These are phyloP conservation scores for Monilinia fructigena DNA, from an alignment of 2,329 filamentous ascomycete species.

Conservation along the genomic window DNA sequence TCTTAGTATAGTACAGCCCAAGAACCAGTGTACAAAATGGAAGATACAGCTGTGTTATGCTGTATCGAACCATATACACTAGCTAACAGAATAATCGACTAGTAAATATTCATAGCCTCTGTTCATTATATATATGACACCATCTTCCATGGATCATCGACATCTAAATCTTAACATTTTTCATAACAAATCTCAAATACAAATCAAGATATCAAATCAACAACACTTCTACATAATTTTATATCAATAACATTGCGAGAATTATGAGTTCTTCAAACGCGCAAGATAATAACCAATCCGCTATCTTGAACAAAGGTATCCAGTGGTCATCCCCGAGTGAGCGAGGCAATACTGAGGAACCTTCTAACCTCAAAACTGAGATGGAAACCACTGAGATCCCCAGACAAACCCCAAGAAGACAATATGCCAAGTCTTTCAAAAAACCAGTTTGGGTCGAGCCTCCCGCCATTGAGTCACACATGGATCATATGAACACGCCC, in stretches of 20 bases:
- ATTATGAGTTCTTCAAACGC: too few species aligned
- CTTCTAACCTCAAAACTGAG: too few species aligned
- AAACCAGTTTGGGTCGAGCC: neutral
- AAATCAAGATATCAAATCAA: neutral
- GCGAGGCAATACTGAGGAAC: too few species aligned
- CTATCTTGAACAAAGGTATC: too few species aligned
- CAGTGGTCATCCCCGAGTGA: too few species aligned
- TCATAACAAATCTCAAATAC: neutral
- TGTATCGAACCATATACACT: neutral
- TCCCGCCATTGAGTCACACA: neutral
- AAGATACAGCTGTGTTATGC: neutral
- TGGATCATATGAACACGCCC: neutral
- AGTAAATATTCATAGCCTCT: neutral
- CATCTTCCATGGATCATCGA: neutral
- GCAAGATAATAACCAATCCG: too few species aligned
- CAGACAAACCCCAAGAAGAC: too few species aligned
- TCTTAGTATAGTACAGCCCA: too few species aligned
- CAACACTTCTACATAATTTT: too few species aligned
- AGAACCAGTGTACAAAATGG: too few species aligned
- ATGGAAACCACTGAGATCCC: too few species aligned
- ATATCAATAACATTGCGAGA: too few species aligned
- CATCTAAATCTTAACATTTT: neutral
- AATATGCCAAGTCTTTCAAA: neutral
- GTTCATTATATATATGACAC: neutral
- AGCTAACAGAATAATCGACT: neutral